Conservation (phyloP, 2,329 filamentous ascomycete species). For the Apiospora koreana region DNA sequence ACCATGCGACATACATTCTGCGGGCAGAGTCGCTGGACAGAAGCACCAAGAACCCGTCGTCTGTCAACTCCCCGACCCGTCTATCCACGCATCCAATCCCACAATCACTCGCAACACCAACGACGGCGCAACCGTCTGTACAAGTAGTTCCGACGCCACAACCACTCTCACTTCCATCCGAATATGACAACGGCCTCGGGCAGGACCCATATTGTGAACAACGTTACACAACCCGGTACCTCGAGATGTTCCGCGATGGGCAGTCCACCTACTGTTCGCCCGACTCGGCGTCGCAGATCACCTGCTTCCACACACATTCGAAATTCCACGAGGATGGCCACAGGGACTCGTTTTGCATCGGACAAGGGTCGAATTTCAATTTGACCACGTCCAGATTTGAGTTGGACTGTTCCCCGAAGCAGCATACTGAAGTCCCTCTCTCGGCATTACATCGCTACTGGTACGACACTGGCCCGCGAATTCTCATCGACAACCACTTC, state of each 20-base stretch:
- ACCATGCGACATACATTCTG: too few relatives aligned
- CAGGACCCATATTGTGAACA: conserved; percentile 26
- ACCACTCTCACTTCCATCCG: too few relatives aligned
- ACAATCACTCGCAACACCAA: too few relatives aligned
- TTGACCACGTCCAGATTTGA: not conserved
- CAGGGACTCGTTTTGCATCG: conserved; percentile 13
- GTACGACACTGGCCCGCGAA: conserved; percentile 11
- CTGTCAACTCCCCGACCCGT: too few relatives aligned
- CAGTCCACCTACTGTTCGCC: not conserved
- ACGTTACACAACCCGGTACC: conserved; percentile 29
- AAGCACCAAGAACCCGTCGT: too few relatives aligned
- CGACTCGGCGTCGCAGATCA: not conserved
- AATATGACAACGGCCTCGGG: too few relatives aligned
- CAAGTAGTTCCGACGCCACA: too few relatives aligned
- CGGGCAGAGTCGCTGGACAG: too few relatives aligned
- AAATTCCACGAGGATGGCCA: not conserved
- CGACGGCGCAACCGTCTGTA: too few relatives aligned
- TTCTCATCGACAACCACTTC: not conserved
- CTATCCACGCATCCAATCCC: too few relatives aligned
- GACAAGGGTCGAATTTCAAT: not conserved
- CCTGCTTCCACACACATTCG: conserved; percentile 10
- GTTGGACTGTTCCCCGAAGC: not conserved
- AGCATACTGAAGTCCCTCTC: not conserved
- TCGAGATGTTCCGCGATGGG: not conserved
- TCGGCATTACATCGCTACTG: not conserved